Evolutionary conservation across 2,329 filamentous ascomycete species (phyloP).

Genomic region (Ampelomyces quisqualis): DNA sequence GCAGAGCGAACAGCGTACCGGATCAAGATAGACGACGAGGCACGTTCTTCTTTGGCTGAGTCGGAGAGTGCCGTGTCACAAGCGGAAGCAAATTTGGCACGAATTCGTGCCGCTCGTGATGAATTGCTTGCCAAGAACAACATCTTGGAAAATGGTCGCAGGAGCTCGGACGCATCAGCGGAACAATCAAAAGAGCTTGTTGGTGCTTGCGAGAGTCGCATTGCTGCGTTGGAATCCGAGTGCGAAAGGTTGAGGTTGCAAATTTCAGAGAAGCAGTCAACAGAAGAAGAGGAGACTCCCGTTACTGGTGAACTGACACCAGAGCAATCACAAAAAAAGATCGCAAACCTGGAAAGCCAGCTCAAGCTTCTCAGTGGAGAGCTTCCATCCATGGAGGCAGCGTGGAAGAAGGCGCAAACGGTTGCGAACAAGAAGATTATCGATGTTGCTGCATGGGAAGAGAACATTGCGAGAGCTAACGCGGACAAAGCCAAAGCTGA

Average conservation of each 20-base stretch:
- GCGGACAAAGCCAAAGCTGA: constrained; percentile 96
- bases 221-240: constrained; percentile 79
- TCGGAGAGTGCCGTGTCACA: constrained; percentile 78
- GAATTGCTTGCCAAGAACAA: constrained; percentile 80
- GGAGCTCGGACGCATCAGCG: constrained; percentile 68
- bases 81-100: constrained; percentile 79
- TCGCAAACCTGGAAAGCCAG: constrained; percentile 73
- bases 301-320: constrained; percentile 60
- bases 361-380: constrained; percentile 84
- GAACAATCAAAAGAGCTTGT: constrained; percentile 79
- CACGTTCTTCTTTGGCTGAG: constrained; percentile 69
- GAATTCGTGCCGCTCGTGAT: constrained; percentile 81
- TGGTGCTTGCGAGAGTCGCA: constrained; percentile 75
- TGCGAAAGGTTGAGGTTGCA: constrained; percentile 67
- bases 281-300: constrained; percentile 27
- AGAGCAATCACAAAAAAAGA: constrained; percentile 73
- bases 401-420: constrained; percentile 85
- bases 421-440: constrained; percentile 84
- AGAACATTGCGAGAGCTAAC: constrained; percentile 69
- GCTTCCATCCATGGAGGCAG: constrained; percentile 82
- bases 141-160: constrained; percentile 75
- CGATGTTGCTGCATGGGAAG: constrained; percentile 74
- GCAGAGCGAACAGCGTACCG: constrained; percentile 82
- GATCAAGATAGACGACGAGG: constrained; percentile 77
- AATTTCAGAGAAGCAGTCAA: constrained; percentile 49